Base-by-base conservation (phyloP, 345 rosid species). In the Salix caprea region DNA sequence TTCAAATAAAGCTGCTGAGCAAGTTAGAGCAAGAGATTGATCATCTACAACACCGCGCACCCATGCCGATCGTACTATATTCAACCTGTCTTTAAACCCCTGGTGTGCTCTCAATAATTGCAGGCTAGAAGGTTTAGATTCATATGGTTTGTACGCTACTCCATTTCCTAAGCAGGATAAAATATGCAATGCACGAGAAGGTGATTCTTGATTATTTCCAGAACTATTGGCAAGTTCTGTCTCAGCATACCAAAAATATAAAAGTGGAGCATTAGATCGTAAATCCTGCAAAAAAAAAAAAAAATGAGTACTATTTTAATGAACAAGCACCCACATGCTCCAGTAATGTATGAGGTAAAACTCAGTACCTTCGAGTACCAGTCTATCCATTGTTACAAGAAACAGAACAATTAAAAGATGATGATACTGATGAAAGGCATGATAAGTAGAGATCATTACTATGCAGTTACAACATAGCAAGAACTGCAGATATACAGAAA, bases 231-330 rank as follows among this genome's bases (percentile, higher is more conserved):
- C 85, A 70, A 93, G 88, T 85, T 96, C 99, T 11, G 84, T 84
- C 86, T 93, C 93, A 3, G 97, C 97, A 75, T 96, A 96, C 99
- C 97, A 96, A 75, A 92, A 81, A 81, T 88, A 88, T 78, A 93
- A 81, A 69, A 93, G 86, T 37, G 97, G 82, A 74, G 93, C 81
- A 80, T 82, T 90, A 77, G 88, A 84, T 80, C 84, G 86, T 42
- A 87, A 77, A 84, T 92, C 94, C 99, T 96, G 91, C 58, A 76
- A 64, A 71, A 58, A 77, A 76, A 71, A 58, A 77, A 76, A 39
- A 84, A 54, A 32, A 65, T 79, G 66, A 77, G 73, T 56, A 75
- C 39, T 70, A 56, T 67, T 48, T 67, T 74, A 23, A 62, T 48
- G 2, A 2, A 50, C 66, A 39, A 32, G 48, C 56, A 42, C 61